Evolutionary conservation across 2,329 filamentous ascomycete genomes (phyloP).

Genomic region (Trichoderma sp.): DNA sequence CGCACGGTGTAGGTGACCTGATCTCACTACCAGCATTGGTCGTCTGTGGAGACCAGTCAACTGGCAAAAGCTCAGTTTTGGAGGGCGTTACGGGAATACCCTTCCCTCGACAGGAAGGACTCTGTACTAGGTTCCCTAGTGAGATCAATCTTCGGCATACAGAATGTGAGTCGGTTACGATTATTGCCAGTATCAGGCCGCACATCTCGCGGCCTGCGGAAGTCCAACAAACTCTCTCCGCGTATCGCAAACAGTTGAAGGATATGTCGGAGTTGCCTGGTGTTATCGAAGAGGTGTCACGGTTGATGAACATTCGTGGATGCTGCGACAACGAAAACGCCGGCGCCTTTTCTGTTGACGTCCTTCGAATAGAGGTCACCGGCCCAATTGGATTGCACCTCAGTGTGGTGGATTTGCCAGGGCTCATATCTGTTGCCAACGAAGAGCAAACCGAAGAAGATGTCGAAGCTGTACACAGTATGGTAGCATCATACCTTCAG

Average conservation of each 20-base stretch:
- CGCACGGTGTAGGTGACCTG: neutral
- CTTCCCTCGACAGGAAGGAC: conserved; percentile 50
- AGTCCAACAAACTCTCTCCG: neutral
- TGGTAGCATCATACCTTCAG: neutral
- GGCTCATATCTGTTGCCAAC: neutral
- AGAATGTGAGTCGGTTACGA: neutral
- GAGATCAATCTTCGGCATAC: conserved; percentile 48
- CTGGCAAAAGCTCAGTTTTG: conserved; percentile 56
- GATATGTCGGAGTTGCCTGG: neutral
- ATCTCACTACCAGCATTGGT: conserved; percentile 44
- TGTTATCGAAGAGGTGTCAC: neutral
- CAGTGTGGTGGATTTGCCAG: conserved; percentile 5
- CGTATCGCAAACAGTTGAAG: neutral
- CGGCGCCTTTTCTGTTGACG: neutral
- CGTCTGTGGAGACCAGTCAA: conserved; percentile 54
- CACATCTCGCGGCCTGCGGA: neutral
- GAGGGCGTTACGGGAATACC: conserved; percentile 55
- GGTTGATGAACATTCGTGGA: neutral
- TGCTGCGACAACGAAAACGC: neutral
- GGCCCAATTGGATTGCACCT: conserved; percentile 1
- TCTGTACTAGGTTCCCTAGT: conserved; percentile 56
- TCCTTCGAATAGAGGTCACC: neutral
- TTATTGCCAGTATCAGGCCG: neutral
- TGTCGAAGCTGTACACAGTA: neutral
- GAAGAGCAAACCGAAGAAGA: neutral